Percentiles rank a stretch among this genome's conserved stretches.
Conservation (phyloP, 176 grass and related monocot genomes). For the sorghum (Sorghum bicolor) region DNA sequence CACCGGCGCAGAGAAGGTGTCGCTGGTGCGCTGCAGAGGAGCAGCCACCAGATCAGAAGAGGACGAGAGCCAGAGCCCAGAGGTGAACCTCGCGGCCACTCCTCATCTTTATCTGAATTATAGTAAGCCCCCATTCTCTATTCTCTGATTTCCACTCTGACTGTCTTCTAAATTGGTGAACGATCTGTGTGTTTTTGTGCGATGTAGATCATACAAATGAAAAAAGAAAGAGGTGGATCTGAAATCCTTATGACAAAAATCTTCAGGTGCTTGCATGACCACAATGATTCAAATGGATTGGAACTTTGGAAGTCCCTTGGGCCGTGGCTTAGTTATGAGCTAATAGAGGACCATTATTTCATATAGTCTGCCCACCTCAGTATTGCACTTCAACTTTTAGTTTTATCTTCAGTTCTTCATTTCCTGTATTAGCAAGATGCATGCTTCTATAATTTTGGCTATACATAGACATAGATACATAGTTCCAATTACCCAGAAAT, state of each 20-base stretch:
- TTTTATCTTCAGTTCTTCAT: too few relatives aligned
- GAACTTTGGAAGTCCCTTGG: not conserved
- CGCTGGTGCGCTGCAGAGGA: not conserved
- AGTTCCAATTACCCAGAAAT: too few relatives aligned
- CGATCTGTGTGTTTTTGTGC: not conserved
- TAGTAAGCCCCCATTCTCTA: not conserved
- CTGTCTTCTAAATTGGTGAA: not conserved
- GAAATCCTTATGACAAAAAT: not conserved
- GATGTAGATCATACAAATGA: not conserved
- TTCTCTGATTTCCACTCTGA: not conserved
- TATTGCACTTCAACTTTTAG: too few relatives aligned
- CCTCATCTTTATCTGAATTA: not conserved
- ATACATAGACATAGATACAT: too few relatives aligned
- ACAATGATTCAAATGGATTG: not conserved
- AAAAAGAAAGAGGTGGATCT: not conserved
- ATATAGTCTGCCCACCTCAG: too few relatives aligned
- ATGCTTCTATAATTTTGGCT: too few relatives aligned
- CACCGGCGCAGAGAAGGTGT: too few relatives aligned
- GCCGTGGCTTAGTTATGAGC: not conserved
- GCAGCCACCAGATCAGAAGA: not conserved
- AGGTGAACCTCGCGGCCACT: not conserved
- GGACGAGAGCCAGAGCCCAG: not conserved
- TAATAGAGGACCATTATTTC: not conserved
- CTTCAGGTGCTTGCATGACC: not conserved
- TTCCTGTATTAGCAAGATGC: too few relatives aligned